Evolutionary conservation across 129 eudicot species (phyloP).

Genomic region (Chrysanthemum seticuspe): DNA sequence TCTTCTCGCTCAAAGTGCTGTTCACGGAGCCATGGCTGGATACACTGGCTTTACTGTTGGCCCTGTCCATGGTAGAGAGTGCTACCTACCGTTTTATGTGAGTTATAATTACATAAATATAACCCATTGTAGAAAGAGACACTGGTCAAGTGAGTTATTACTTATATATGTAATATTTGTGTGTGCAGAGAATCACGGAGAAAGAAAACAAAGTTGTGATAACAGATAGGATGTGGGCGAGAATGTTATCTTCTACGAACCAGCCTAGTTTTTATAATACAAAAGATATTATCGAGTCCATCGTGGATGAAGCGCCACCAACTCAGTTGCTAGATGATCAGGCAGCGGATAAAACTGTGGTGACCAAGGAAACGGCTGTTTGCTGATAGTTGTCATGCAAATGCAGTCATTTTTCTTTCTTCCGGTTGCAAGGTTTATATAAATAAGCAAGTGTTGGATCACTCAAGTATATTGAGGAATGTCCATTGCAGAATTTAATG

Average conservation of each 20-base stretch:
- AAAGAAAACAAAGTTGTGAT: constrained; percentile 77
- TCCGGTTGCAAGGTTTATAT: neutral
- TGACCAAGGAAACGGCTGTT: constrained; percentile 21
- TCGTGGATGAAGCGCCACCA: constrained; percentile 37
- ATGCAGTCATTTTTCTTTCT: neutral
- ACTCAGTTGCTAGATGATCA: constrained; percentile 31
- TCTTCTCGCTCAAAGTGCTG: constrained; percentile 94
- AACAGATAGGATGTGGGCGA: constrained; percentile 97
- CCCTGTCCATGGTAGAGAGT: constrained; percentile 76
- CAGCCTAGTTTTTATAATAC: constrained; percentile 75
- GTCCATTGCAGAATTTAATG: constrained; percentile 22
- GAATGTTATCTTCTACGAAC: constrained; percentile 82
- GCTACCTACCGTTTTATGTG: constrained; percentile 84
- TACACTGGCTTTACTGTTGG: constrained; percentile 88
- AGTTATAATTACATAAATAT: constrained; percentile 34
- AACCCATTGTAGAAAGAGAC: neutral
- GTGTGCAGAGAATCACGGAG: constrained; percentile 73
- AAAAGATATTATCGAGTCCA: constrained; percentile 33
- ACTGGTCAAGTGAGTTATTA: neutral
- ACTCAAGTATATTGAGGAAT: constrained; percentile 11
- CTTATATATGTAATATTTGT: neutral
- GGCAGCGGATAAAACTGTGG: constrained; percentile 26
- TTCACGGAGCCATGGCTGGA: constrained; percentile 99
- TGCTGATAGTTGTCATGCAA: constrained; percentile 17
- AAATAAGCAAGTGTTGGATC: constrained; percentile 25